phyloP scores from a whole-genome alignment of 441 rosid genomes.

The Jatropha multifida region DNA sequence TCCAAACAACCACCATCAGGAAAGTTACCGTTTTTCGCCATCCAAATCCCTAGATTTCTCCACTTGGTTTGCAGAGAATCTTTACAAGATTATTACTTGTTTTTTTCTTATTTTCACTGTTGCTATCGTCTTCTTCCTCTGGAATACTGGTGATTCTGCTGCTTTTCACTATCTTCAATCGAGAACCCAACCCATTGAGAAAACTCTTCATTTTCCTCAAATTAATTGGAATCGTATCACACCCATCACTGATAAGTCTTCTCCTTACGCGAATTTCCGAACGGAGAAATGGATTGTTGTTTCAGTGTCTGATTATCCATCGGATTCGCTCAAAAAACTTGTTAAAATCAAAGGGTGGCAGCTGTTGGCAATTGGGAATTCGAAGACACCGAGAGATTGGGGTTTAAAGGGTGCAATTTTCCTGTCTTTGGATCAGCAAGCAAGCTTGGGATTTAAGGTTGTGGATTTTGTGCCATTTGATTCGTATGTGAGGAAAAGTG shows the following conservation, averaged over 20 bases:
- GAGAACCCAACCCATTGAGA: conserved; percentile 45
- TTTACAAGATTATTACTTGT: conserved; percentile 43
- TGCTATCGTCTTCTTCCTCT: conserved; percentile 61
- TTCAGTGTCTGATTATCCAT: conserved; percentile 69
- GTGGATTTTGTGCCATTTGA: conserved; percentile 69
- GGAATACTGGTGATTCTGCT: conserved; percentile 56
- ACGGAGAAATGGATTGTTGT: conserved; percentile 81
- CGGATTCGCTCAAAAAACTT: conserved; percentile 53
- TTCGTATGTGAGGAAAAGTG: conserved; percentile 76
- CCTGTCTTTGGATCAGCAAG: conserved; percentile 78
- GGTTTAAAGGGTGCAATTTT: conserved; percentile 73
- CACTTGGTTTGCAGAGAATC: conserved; percentile 70
- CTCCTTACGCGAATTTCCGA: conserved; percentile 61
- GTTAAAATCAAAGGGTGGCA: conserved; percentile 87
- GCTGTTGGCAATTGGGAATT: conserved; percentile 74
- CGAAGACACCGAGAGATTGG: conserved; percentile 78
- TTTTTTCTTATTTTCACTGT: conserved; percentile 53
- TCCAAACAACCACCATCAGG: conserved; percentile 29
- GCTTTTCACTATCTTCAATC: conserved; percentile 60
- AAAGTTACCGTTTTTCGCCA: conserved; percentile 45
- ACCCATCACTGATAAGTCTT: conserved; percentile 48
- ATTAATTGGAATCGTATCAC: conserved; percentile 64
- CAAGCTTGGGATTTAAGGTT: conserved; percentile 62
- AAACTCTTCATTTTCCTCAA: conserved; percentile 50
- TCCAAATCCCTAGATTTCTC: conserved; percentile 75